A percentile compares a stretch with the other conserved stretches of the same genome.
Evolutionary conservation across 2,329 filamentous ascomycete genomes (phyloP).

Genomic region (Hypomyces perniciosus): DNA sequence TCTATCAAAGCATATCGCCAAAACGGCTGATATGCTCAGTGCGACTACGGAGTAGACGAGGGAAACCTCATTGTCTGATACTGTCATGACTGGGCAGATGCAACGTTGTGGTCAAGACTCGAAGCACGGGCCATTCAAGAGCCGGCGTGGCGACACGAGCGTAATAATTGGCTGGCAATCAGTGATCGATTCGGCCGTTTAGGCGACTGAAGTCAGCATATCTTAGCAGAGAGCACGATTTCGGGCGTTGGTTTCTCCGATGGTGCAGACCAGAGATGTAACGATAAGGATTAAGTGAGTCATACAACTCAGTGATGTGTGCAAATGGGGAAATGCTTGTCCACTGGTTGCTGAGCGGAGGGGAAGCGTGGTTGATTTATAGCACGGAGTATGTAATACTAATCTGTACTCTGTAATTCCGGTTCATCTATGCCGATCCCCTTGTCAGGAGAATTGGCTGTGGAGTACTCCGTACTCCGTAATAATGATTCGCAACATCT

Average conservation of each 20-base stretch:
- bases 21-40: no score
- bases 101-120: constrained; percentile 12
- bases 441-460: constrained; percentile 7
- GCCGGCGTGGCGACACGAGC: constrained; percentile 7
- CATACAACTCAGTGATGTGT: no score
- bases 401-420: neutral
- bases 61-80: neutral
- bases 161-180: neutral
- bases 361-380: no score
- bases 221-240: neutral
- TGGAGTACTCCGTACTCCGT: neutral
- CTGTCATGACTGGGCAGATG: constrained; percentile 3
- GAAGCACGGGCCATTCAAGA: constrained; percentile 12
- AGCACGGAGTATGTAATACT: no score
- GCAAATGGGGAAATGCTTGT: no score
- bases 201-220: neutral
- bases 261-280: no score
- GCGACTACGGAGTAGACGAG: no score
- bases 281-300: no score
- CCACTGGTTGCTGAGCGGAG: no score
- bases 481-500: neutral
- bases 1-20: no score
- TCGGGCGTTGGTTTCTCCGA: no score
- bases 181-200: neutral
- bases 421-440: neutral